Evolutionary conservation across 345 rosid genomes (phyloP).

Genomic region (Salix viminalis): DNA sequence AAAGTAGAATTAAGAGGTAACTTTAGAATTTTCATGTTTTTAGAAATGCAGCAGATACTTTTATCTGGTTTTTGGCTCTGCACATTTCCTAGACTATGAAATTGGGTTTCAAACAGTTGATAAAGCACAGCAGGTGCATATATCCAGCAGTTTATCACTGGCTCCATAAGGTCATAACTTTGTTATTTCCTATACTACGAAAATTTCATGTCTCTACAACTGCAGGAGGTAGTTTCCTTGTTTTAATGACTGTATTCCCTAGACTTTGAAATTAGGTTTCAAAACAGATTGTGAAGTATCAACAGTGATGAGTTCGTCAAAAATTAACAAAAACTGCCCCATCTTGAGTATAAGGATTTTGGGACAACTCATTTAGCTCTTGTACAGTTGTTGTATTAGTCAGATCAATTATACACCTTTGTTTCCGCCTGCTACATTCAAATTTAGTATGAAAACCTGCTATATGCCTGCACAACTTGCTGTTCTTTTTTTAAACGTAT

Average conservation of each 20-base stretch:
- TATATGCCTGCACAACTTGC: neutral
- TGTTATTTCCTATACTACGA: neutral
- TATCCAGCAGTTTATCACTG: neutral
- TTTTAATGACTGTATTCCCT: neutral
- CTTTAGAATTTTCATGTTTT: neutral
- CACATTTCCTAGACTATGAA: neutral
- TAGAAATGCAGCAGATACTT: neutral
- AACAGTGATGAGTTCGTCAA: neutral
- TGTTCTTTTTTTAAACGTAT: neutral
- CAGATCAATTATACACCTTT: neutral
- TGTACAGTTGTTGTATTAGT: neutral
- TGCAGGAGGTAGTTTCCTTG: too few relatives aligned
- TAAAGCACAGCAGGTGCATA: neutral
- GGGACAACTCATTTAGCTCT: neutral
- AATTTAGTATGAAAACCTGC: neutral
- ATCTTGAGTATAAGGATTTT: neutral
- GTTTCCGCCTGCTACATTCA: neutral
- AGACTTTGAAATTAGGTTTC: neutral
- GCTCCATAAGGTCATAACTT: neutral
- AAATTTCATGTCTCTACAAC: too few relatives aligned
- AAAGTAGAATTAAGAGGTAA: neutral
- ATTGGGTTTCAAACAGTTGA: neutral
- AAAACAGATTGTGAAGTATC: neutral
- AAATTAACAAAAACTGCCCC: neutral
- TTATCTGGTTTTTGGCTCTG: neutral